Conservation (phyloP, 2,329 filamentous ascomycete species). For the Aureobasidium sp. region DNA sequence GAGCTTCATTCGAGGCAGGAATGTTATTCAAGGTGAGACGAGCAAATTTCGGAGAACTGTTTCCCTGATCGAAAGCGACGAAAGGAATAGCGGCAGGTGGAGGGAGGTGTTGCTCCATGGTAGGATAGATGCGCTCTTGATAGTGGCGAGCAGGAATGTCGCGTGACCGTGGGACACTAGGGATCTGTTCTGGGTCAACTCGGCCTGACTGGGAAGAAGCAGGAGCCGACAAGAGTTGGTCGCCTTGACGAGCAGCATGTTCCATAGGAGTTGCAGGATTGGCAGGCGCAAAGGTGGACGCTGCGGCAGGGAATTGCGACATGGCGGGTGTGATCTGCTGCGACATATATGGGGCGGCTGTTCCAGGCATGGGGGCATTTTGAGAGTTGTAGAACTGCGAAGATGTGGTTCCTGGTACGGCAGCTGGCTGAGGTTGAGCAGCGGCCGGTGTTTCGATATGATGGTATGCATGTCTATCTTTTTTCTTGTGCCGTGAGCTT, state of each 20-base stretch:
- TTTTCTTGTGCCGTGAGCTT: constrained; percentile 55
- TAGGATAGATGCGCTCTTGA: constrained; percentile 81
- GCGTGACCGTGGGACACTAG: constrained; percentile 79
- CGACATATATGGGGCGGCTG: constrained; percentile 30
- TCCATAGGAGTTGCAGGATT: constrained; percentile 30
- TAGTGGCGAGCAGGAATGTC: constrained; percentile 79
- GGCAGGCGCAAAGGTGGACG: constrained; percentile 41
- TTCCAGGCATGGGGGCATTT: constrained; percentile 12
- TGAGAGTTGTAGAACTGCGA: constrained; percentile 52
- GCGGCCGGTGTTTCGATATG: constrained; percentile 60
- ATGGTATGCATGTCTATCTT: constrained; percentile 90
- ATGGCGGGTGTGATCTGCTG: constrained; percentile 39
- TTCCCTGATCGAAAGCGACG: constrained; percentile 92
- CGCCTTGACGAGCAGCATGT: constrained; percentile 30
- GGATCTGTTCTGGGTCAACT: constrained; percentile 86
- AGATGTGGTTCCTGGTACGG: constrained; percentile 59
- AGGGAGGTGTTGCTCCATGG: constrained; percentile 87
- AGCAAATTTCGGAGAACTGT: constrained; percentile 89
- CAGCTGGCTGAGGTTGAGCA: constrained; percentile 62
- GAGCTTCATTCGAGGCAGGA: constrained; percentile 70
- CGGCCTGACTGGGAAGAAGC: constrained; percentile 60
- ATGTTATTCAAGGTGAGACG: constrained; percentile 91
- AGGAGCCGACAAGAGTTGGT: constrained; percentile 31
- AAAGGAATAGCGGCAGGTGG: constrained; percentile 84
- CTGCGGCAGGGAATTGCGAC: constrained; percentile 57